Conservation (phyloP, 164 flowering plant genomes). For the Magnolia kwangsiensis region DNA sequence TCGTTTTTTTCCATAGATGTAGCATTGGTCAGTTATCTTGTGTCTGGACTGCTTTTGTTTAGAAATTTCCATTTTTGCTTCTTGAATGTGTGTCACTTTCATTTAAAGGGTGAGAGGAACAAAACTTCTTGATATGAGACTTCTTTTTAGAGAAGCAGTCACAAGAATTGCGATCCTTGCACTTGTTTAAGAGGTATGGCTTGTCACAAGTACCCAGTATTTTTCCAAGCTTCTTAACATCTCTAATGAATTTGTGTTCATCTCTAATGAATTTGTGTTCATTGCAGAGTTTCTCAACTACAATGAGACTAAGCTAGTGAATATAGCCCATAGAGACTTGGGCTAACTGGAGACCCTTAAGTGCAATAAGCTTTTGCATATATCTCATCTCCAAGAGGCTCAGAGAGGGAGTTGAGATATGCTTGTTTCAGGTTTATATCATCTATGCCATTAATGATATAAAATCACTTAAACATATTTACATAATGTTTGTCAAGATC, state of each 20-base stretch:
- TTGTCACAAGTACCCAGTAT: too few relatives aligned
- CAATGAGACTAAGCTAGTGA: not conserved
- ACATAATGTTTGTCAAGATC: not conserved
- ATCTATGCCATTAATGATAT: not conserved
- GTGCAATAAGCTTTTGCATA: not conserved
- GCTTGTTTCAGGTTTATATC: not conserved
- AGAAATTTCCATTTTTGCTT: not conserved
- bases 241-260: not conserved
- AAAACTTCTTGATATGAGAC: not conserved
- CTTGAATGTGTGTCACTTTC: not conserved
- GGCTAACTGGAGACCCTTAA: not conserved
- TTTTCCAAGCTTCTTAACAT: not conserved
- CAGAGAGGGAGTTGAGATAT: not conserved
- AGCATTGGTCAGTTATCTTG: too few relatives aligned
- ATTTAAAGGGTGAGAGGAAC: not conserved
- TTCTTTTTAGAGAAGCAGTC: not conserved
- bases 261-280: not conserved
- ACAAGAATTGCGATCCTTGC: not conserved
- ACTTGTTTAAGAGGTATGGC: too few relatives aligned
- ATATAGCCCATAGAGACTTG: not conserved
- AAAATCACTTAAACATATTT: too few relatives aligned
- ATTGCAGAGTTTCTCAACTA: not conserved
- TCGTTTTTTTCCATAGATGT: too few relatives aligned
- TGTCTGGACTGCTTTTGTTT: not conserved
- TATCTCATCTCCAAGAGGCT: not conserved